These are phyloP conservation scores for Hypoxylon subgilvum DNA, from an alignment of 495 filamentous ascomycete species.

Conservation along the genomic window DNA sequence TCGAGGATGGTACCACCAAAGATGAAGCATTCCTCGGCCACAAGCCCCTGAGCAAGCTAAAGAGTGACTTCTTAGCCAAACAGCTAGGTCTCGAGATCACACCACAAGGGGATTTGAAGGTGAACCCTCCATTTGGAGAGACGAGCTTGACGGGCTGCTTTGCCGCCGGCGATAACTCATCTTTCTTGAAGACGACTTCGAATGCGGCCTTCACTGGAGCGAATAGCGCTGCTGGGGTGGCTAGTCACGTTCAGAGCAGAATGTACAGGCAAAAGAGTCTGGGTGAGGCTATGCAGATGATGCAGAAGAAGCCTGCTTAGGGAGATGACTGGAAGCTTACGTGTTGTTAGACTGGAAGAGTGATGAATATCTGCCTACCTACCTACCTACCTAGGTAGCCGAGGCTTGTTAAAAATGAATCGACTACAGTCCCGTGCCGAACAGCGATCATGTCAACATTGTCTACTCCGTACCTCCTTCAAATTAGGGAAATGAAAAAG, in stretches of 20 bases:
- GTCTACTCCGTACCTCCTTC: too few relatives aligned
- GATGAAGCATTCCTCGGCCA: conserved; percentile 27
- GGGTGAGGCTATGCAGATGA: conserved; percentile 3
- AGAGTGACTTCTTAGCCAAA: conserved; percentile 13
- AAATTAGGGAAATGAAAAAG: too few relatives aligned
- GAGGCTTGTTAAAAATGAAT: too few relatives aligned
- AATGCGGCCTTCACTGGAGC: conserved; percentile 1
- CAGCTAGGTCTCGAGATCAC: conserved; percentile 32
- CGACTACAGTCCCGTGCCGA: too few relatives aligned
- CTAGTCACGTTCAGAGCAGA: conserved; percentile 6
- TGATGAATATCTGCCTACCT: too few relatives aligned
- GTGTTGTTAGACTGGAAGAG: neutral
- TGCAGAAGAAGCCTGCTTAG: conserved; percentile 3
- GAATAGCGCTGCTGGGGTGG: conserved; percentile 12
- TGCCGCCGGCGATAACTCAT: conserved; percentile 34
- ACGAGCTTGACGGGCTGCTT: conserved; percentile 33
- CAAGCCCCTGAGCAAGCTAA: conserved; percentile 21
- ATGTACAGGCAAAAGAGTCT: conserved; percentile 13
- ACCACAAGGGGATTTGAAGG: conserved; percentile 23
- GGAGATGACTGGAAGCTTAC: neutral
- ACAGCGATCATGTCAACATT: too few relatives aligned
- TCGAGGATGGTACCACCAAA: conserved; percentile 25
- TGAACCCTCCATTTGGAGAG: conserved; percentile 15
- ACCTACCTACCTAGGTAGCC: too few relatives aligned
- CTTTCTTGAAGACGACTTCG: conserved; percentile 10